A percentile compares a stretch with the other conserved stretches of the same genome.
Evolutionary conservation across 176 grass and related monocot genomes (phyloP).

Genomic region (Avena eriantha): DNA sequence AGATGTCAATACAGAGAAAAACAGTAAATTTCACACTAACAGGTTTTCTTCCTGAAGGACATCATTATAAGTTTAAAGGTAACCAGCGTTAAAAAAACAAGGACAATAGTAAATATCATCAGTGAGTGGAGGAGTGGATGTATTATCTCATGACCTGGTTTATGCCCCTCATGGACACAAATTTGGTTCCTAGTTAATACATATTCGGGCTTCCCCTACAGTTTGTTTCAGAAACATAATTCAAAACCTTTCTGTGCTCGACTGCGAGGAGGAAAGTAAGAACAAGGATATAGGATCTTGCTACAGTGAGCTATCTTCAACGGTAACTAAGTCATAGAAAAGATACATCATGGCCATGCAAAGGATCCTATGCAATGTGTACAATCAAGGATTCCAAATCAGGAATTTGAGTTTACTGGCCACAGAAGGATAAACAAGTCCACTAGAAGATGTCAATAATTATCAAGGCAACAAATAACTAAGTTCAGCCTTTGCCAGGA

Average conservation of each 20-base stretch:
- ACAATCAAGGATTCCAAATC: slow-evolving; percentile 28
- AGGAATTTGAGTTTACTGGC: slow-evolving; percentile 17
- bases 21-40: slow-evolving; percentile 15
- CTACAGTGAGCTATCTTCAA: slow-evolving; percentile 19
- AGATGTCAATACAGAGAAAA: slow-evolving; percentile 12
- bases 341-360: not conserved
- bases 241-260: not conserved
- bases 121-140: not conserved
- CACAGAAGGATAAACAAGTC: not conserved
- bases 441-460: not conserved
- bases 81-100: not conserved
- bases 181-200: not conserved
- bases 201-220: not conserved
- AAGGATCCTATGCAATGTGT: slow-evolving; percentile 21
- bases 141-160: not conserved
- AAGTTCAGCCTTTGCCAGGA: slow-evolving; percentile 29
- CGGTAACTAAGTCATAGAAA: slow-evolving; percentile 6
- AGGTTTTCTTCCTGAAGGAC: not conserved
- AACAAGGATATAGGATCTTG: not conserved
- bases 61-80: not conserved
- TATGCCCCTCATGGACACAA: not conserved
- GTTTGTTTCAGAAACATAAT: not conserved
- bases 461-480: not conserved
- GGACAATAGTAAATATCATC: not conserved
- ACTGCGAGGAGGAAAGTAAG: slow-evolving; percentile 10